Evolutionary conservation across 163 green algal genomes (phyloP).

Genomic region (Chlamydomonas reinhardtii): DNA sequence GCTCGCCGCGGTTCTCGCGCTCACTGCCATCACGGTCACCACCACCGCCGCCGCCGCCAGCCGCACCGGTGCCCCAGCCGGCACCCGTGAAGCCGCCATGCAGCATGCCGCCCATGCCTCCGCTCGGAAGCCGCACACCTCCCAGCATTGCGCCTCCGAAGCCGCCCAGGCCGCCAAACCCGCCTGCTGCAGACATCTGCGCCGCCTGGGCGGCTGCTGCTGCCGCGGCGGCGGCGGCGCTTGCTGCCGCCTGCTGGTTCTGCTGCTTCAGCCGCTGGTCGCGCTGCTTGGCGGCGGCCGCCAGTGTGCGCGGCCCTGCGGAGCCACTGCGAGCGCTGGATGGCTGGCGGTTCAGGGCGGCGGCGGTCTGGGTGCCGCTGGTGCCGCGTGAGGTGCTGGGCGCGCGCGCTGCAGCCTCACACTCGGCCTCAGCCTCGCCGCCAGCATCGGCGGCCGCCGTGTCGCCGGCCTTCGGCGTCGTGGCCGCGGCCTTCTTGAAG

Average conservation of each 20-base stretch:
- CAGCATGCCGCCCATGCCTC: too few species aligned
- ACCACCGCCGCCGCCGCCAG: not conserved
- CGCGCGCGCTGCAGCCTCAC: too few species aligned
- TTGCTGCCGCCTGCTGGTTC: slow-evolving; percentile 12
- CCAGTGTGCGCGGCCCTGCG: not conserved
- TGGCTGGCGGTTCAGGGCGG: not conserved
- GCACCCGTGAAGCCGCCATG: too few species aligned
- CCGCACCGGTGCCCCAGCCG: not conserved
- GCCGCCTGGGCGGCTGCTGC: not conserved
- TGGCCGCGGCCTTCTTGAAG: too few species aligned
- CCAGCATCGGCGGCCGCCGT: too few species aligned
- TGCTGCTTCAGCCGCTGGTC: slow-evolving; percentile 21
- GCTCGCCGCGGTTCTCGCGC: too few species aligned
- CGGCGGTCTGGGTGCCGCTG: not conserved
- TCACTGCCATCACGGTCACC: not conserved
- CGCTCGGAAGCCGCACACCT: not conserved
- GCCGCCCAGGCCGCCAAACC: not conserved
- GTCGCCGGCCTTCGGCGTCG: too few species aligned
- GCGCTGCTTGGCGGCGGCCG: slow-evolving; percentile 13
- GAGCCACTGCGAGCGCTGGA: not conserved
- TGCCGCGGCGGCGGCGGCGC: not conserved
- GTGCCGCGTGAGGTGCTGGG: not conserved
- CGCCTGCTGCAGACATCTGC: not conserved
- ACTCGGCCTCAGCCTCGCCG: too few species aligned
- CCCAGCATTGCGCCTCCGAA: not conserved